Percentiles rank a stretch among this genome's conserved stretches.
These are phyloP conservation scores for Acephala macrosclerotiorum DNA, from an alignment of 2,329 filamentous ascomycete genomes.

Conservation along the genomic window DNA sequence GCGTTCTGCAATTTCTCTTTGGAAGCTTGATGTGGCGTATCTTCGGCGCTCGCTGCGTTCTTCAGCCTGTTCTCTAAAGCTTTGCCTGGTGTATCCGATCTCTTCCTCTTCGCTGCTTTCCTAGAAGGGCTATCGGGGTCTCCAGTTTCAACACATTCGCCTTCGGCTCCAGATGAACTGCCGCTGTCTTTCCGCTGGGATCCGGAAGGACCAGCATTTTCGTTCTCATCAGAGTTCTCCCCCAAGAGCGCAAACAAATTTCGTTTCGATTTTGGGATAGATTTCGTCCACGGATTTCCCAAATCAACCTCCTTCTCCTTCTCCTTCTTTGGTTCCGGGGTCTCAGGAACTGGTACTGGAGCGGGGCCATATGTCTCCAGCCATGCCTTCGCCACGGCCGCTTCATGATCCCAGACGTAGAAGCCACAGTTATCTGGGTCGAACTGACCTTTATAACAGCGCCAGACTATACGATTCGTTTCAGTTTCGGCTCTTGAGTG, in stretches of 20 bases:
- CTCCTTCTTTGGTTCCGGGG: neutral
- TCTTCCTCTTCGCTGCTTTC: neutral
- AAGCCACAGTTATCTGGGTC: neutral
- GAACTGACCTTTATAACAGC: neutral
- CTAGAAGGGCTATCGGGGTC: slow-evolving; percentile 3
- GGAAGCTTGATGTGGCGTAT: neutral
- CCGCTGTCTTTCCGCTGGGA: neutral
- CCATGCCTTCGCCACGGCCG: neutral
- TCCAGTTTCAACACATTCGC: neutral
- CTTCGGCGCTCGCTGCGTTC: neutral
- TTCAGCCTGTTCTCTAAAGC: neutral
- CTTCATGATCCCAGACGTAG: slow-evolving; percentile 5
- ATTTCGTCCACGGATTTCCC: slow-evolving; percentile 12
- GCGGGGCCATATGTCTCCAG: neutral
- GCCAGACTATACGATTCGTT: neutral
- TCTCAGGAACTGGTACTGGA: slow-evolving; percentile 1
- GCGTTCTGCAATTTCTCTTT: neutral
- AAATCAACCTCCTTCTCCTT: neutral
- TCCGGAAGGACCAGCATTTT: slow-evolving; percentile 8
- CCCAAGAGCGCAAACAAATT: neutral
- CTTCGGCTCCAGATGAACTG: neutral
- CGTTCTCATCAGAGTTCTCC: slow-evolving; percentile 7
- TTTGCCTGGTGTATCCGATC: neutral
- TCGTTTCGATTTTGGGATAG: slow-evolving; percentile 1
- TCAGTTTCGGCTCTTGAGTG: no score